phyloP scores from a whole-genome alignment of 805 yeast genomes.

The Barnettozyma vustinii region DNA sequence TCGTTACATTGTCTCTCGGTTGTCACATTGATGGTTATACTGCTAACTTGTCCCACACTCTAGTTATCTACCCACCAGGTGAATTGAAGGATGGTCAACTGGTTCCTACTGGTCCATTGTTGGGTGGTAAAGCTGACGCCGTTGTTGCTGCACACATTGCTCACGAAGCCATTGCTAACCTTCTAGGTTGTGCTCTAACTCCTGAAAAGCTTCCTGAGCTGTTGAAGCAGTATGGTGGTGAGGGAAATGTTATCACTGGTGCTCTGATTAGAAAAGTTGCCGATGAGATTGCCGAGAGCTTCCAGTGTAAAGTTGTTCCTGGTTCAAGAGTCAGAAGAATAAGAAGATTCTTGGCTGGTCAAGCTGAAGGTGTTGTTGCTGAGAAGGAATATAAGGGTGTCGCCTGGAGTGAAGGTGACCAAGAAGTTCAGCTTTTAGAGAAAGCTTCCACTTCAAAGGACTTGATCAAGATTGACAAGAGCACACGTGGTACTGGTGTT shows the following conservation, averaged over 20 bases:
- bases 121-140: slow-evolving; percentile 86
- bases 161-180: slow-evolving; percentile 73
- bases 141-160: slow-evolving; percentile 86
- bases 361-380: slow-evolving; percentile 85
- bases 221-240: slow-evolving; percentile 30
- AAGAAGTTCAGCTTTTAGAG: slow-evolving; percentile 53
- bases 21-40: slow-evolving; percentile 96
- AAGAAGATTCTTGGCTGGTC: slow-evolving; percentile 93
- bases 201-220: slow-evolving; percentile 71
- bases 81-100: slow-evolving; percentile 30
- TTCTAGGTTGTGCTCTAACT: slow-evolving; percentile 65
- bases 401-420: slow-evolving; percentile 79
- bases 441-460: slow-evolving; percentile 37
- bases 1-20: slow-evolving; percentile 80
- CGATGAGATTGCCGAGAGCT: slow-evolving; percentile 80
- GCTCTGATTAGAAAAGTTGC: slow-evolving; percentile 65
- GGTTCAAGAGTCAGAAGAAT: slow-evolving; percentile 90
- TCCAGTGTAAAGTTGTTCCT: slow-evolving; percentile 82
- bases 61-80: slow-evolving; percentile 75
- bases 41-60: slow-evolving; percentile 77
- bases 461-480: slow-evolving; percentile 34
- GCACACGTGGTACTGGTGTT: slow-evolving; percentile 30
- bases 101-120: slow-evolving; percentile 67
- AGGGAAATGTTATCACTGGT: slow-evolving; percentile 53
- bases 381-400: slow-evolving; percentile 93